These are phyloP conservation scores for Kodamaea kaohsiungensis DNA, from an alignment of 805 yeast species.

Conservation along the genomic window DNA sequence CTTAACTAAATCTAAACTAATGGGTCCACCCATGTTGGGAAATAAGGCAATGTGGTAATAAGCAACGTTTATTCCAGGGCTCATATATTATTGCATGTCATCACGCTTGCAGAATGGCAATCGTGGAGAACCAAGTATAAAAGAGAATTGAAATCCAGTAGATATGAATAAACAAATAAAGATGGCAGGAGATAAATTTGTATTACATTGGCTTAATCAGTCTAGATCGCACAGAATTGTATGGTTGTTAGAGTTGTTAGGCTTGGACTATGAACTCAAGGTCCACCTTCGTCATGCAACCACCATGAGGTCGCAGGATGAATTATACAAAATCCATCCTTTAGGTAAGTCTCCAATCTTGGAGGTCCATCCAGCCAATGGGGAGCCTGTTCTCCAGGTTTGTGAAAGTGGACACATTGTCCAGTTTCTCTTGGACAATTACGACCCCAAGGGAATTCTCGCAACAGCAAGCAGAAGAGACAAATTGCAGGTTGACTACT, in stretches of 20 bases:
- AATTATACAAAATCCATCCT: slow-evolving; percentile 54
- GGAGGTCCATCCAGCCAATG: slow-evolving; percentile 40
- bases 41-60: too few species aligned
- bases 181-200: slow-evolving; percentile 20
- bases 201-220: slow-evolving; percentile 42
- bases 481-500: slow-evolving; percentile 50
- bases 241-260: slow-evolving; percentile 64
- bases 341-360: slow-evolving; percentile 65
- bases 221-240: slow-evolving; percentile 63
- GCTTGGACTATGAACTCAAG: slow-evolving; percentile 55
- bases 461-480: slow-evolving; percentile 22
- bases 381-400: slow-evolving; percentile 32
- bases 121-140: too few species aligned
- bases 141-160: too few species aligned
- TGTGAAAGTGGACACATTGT: slow-evolving; percentile 42
- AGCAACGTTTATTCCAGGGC: too few species aligned
- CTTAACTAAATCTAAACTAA: too few species aligned
- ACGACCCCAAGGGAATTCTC: slow-evolving; percentile 31
- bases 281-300: slow-evolving; percentile 50
- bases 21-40: too few species aligned
- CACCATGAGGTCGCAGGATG: slow-evolving; percentile 43
- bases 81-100: too few species aligned
- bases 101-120: too few species aligned
- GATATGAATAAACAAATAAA: neutral
- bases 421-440: slow-evolving; percentile 35